Conservation (phyloP, 164 flowering plant genomes). For the Brasenia schreberi region DNA sequence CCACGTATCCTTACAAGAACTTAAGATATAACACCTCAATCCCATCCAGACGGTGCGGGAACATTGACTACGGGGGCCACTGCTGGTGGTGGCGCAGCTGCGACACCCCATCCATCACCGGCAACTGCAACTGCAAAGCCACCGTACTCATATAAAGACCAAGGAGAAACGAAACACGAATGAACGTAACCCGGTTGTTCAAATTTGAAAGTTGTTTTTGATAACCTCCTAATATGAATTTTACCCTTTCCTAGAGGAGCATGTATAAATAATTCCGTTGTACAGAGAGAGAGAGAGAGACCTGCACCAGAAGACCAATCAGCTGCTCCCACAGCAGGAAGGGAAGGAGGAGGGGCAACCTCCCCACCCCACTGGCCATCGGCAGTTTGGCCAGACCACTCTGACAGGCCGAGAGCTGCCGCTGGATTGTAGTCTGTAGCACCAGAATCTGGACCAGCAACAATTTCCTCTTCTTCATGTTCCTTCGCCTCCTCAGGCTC, state of each 20-base stretch:
- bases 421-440: conserved; percentile 12
- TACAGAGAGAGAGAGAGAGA: conserved; percentile 4
- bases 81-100: conserved; percentile 12
- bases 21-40: too few species aligned
- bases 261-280: background rate
- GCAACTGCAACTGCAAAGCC: conserved; percentile 5
- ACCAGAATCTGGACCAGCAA: conserved; percentile 27
- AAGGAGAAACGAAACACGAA: background rate
- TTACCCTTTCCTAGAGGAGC: background rate
- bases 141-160: background rate
- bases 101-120: conserved; percentile 21
- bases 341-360: conserved; percentile 9
- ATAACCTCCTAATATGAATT: background rate
- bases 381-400: conserved; percentile 25
- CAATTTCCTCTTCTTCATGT: conserved; percentile 48
- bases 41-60: conserved; percentile 5
- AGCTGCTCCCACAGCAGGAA: conserved; percentile 16
- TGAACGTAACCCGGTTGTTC: background rate
- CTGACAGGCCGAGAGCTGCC: conserved; percentile 6
- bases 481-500: conserved; percentile 20
- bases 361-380: conserved; percentile 41
- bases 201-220: background rate
- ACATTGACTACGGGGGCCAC: conserved; percentile 7
- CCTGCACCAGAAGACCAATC: conserved; percentile 29
- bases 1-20: too few species aligned